Base-by-base conservation (phyloP, 257 asterid species). In the Lithospermum erythrorhizon region DNA sequence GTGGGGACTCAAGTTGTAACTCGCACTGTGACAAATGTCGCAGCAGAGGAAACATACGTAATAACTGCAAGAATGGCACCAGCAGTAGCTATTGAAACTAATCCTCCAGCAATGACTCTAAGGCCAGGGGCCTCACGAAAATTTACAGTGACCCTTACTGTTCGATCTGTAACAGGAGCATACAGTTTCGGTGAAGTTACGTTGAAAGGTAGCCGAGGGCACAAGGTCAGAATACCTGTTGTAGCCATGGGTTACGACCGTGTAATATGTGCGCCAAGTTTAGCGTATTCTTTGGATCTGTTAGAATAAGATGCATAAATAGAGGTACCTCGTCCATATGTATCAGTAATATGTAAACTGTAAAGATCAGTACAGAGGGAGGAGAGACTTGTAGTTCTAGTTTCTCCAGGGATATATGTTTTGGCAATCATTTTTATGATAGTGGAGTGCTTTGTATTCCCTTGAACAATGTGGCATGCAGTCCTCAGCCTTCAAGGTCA, bases 51-150 rank as follows among this genome's bases (percentile, higher is more conserved):
- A 75, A 93, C 99, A 0, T 93, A 93, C 41, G 94, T 89, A 51
- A 82, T 93, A 55, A 65, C 83, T 9, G 90, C 91, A 63, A 73
- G 96, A 75, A 93, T 93, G 99, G 84, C 94, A 19, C 96, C 97
- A 29, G 87, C 81, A 55, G 51, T 93, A 0, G 97, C 97, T 61
- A 83, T 93, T 25, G 99, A 93, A 62, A 83, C 94, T 45, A 72
- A 41, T 61, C 99, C 99, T 65, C 91, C 94, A 6, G 99, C 99
- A n/a, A 93, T 93, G 96, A 93, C 99, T 19, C 69, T 93, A 21
- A 74, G 87, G 35, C 81, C 90, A 0, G 94, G 97, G 25, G 81
- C 77, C 15, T 81, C 95, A 11, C 67, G 77, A 24, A 71, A 73
- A 59, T 79, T 93, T 64, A 65, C 90, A 0, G 82, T 93, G 15